Evolutionary conservation across 1,284 basidiomycete species (phyloP).

Genomic region (Schizopora paradoxa): DNA sequence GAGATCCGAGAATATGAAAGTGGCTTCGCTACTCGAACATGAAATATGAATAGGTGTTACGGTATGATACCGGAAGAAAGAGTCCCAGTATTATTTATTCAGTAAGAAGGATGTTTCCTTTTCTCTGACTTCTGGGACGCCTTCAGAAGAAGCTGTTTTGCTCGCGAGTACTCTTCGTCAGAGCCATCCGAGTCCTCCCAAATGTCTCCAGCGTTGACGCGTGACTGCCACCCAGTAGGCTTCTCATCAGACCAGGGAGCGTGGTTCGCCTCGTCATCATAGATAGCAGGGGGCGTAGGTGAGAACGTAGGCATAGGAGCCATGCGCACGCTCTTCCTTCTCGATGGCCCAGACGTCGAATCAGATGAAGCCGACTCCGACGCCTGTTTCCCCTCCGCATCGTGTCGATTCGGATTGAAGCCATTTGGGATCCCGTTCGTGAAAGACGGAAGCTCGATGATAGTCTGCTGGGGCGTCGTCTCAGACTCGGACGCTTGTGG

Average conservation of each 20-base stretch:
- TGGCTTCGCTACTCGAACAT: too few species aligned
- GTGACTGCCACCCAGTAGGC: neutral
- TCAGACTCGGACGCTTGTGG: constrained; percentile 1
- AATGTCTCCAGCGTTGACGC: neutral
- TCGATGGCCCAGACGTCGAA: constrained; percentile 28
- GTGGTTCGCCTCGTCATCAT: constrained; percentile 42
- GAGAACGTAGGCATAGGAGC: constrained; percentile 69
- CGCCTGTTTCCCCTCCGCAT: constrained; percentile 13
- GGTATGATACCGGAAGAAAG: too few species aligned
- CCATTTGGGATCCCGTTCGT: constrained; percentile 4
- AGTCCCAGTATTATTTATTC: too few species aligned
- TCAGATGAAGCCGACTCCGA: constrained; percentile 20
- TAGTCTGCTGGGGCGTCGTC: neutral
- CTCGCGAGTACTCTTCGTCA: constrained; percentile 57
- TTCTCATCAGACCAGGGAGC: constrained; percentile 8
- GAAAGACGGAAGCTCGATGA: constrained; percentile 4
- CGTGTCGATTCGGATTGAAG: neutral
- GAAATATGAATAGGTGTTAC: too few species aligned
- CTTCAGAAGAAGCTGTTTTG: constrained; percentile 45
- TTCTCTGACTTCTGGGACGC: constrained; percentile 36
- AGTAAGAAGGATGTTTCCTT: too few species aligned
- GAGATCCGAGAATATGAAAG: too few species aligned
- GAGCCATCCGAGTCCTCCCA: constrained; percentile 74
- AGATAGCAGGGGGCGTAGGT: constrained; percentile 57
- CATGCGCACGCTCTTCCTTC: constrained; percentile 70